Evolutionary conservation across 805 yeast species (phyloP), one percentile per base, ranked within the genome.

Genomic region (Lachancea sp.): DNA sequence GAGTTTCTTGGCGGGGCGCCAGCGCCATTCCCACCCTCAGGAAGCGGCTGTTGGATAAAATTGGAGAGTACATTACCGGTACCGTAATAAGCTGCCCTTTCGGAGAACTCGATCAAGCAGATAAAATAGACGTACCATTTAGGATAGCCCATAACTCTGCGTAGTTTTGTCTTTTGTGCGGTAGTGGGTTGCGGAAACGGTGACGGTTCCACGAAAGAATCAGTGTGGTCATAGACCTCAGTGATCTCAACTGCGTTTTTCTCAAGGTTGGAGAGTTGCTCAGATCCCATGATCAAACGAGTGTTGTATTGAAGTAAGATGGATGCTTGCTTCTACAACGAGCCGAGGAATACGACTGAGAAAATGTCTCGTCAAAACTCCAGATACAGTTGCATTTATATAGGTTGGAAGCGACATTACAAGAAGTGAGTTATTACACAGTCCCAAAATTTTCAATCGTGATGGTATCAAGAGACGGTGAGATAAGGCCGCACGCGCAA

Each of bases 61-160:
- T 84, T 84, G 65, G 77, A 82, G 65, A 84, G 78, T 6, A 86
- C 83, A 43, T 84, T 83, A 34, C 80, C 72, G 45, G 82, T 67
- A 55, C 94, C 92, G 54, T 84, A 84, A 67, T 79, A 84, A 9
- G 90, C 73, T 58, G 84, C 83, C 50, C 95, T 74, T 63, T 84
- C 95, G 35, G 89, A 75, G 46, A 84, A 75, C 65, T 84, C 94
- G 29, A 84, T 85, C 33, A 83, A 40, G 46, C 75, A 77, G 43
- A 79, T 70, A 40, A 77, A 60, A 60, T 75, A 77, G 28, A 37
- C 30, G 35, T 37, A 29, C 40, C 72, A 60, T 22, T 68, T 65
- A 41, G 63, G 63, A 11, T 64, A 55, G 26, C 79, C 82, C 5
- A 48, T 25, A 8, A 60, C 60, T 38, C 51, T 62, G 43, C 48